These are phyloP conservation scores for Elsinoe arachidis DNA, from an alignment of 2,329 filamentous ascomycete genomes.

Conservation along the genomic window DNA sequence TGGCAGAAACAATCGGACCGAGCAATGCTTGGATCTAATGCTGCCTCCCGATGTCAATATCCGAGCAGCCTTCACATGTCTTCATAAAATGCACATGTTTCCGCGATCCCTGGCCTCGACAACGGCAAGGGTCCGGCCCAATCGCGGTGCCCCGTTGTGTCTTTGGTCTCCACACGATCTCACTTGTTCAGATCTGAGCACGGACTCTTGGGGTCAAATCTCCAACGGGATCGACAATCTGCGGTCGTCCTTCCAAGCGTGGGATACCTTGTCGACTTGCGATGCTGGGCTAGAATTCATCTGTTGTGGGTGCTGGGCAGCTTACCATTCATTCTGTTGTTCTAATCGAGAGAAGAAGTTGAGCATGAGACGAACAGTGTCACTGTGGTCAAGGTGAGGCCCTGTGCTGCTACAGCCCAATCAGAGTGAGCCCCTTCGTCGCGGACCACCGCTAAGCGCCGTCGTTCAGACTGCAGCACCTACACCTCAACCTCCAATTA, in stretches of 20 bases:
- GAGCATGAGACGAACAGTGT: background rate
- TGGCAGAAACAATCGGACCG: too few species aligned
- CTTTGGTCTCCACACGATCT: background rate
- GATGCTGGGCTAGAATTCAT: too few species aligned
- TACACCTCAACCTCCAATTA: background rate
- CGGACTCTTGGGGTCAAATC: constrained; percentile 1
- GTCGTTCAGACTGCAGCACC: too few species aligned
- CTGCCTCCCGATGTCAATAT: background rate
- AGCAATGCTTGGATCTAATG: background rate
- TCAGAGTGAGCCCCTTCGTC: background rate
- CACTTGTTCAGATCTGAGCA: constrained; percentile 2
- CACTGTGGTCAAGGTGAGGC: background rate
- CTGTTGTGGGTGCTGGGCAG: background rate
- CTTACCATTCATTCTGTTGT: background rate
- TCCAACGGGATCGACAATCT: background rate
- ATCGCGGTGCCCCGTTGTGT: background rate
- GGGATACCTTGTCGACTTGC: too few species aligned
- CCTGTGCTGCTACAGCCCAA: background rate
- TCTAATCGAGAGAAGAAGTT: too few species aligned
- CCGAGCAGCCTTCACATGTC: background rate
- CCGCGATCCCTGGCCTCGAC: background rate
- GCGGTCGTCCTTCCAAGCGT: too few species aligned
- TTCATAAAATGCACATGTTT: background rate
- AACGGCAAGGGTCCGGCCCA: constrained; percentile 3
- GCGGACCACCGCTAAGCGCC: background rate